phyloP scores from a whole-genome alignment of 2,329 filamentous ascomycete genomes.

The Fusarium agapanthi region DNA sequence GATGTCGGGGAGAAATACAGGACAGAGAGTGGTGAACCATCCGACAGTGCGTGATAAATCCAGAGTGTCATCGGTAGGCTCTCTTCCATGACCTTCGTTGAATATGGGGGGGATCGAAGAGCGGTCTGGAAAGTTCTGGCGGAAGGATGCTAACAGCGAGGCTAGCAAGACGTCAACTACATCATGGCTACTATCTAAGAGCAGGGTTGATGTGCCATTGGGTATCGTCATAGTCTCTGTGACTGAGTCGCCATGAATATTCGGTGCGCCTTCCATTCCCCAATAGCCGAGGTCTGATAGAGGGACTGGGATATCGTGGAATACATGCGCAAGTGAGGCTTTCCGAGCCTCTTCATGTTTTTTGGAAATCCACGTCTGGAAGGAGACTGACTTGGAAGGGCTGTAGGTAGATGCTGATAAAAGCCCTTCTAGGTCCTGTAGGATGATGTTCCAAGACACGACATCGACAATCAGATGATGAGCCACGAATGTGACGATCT shows the following conservation, averaged over 20 bases:
- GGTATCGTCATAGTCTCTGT: constrained; percentile 10
- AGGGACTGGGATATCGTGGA: constrained; percentile 12
- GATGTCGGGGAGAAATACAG: constrained; percentile 18
- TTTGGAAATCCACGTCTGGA: constrained; percentile 46
- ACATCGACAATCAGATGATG: constrained; percentile 56
- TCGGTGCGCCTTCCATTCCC: constrained; percentile 29
- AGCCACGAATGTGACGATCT: constrained; percentile 42
- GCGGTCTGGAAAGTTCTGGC: constrained; percentile 42
- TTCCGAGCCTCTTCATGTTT: constrained; percentile 32
- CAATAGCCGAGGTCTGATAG: constrained; percentile 32
- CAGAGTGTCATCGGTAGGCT: constrained; percentile 39
- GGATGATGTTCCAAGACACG: constrained; percentile 57
- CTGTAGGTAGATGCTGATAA: constrained; percentile 44
- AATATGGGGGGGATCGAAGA: constrained; percentile 39
- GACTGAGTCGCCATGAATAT: constrained; percentile 19
- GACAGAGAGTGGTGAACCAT: constrained; percentile 49
- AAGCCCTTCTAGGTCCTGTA: constrained; percentile 45
- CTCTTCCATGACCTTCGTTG: constrained; percentile 50
- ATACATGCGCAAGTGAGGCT: constrained; percentile 25
- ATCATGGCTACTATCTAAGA: constrained; percentile 30
- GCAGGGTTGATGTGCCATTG: not conserved
- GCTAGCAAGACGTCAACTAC: constrained; percentile 47
- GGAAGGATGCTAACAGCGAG: constrained; percentile 41
- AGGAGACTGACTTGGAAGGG: not conserved
- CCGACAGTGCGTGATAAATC: constrained; percentile 48